Base-by-base conservation (phyloP, 2,329 filamentous ascomycete genomes). In the Exophiala lecanii-corni region DNA sequence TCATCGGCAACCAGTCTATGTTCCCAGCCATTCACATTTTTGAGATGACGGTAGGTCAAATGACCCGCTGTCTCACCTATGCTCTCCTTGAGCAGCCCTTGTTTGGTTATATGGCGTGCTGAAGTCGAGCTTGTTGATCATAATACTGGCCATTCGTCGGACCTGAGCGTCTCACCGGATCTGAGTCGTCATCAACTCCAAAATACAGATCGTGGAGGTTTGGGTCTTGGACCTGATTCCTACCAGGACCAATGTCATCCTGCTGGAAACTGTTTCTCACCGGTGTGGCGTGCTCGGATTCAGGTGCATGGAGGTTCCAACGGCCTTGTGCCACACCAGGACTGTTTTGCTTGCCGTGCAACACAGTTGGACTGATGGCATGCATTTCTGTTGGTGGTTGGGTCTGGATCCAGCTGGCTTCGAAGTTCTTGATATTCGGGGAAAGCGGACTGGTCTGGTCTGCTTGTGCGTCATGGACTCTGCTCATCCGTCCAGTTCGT, bases 171-270 rank as follows among this genome's bases (percentile, higher is more conserved):
- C 4, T 10, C 19, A 4, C 15, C 7, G 10, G 15, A 17, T 48
- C 41, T 10, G 23, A 16, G 2, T 49, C 50, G 15, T 47, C 49
- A 5, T 15, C 47, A 25, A 51, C 43, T 15, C 51, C 53, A 39
- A 55, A 54, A 36, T 49, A 55, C 35, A 49, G 53, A 21, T 55
- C 54, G 41, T 56, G 54, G n/a, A 56, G 46, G 33, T 51, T 47
- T 3, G 50, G 54, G 36, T 56, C 52, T 18, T 41, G 43, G 17
- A 53, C 23, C 33, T 56, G 54, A 6, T 40, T 45, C 2, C 17
- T 39, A 9, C 50, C 54, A 3, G 54, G 54, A 4, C 54, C 54
- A 5, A 56, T 44, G 13, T 51, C 43, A n/a, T 54, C 52, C 13
- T 35, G 32, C 32, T 54, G 52, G 38, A 54, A 53, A 36, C 49